Evolutionary conservation across 116 monocot species (phyloP).

Genomic region (Cymodocea nodosa): DNA sequence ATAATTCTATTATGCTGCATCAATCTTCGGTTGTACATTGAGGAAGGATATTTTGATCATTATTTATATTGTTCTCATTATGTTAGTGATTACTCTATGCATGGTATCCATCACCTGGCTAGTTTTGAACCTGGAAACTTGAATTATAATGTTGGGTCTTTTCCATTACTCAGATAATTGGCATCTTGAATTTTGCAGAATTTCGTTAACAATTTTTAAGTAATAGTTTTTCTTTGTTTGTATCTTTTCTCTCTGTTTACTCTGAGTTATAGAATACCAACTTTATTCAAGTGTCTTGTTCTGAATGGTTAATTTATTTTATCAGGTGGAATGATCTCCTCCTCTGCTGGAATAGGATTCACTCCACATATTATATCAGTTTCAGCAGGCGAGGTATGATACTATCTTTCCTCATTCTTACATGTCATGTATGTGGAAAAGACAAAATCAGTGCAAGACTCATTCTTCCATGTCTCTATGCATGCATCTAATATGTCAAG

Average conservation of each 20-base stretch:
- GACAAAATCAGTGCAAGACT: neutral
- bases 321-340: conserved; percentile 38
- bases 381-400: conserved; percentile 33
- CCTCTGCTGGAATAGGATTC: conserved; percentile 50
- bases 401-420: neutral
- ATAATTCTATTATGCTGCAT: too few species aligned
- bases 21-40: too few species aligned
- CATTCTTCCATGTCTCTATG: too few species aligned
- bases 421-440: neutral
- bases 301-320: neutral
- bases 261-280: too few species aligned
- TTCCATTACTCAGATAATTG: too few species aligned
- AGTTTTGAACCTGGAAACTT: too few species aligned
- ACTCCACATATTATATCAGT: conserved; percentile 57
- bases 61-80: neutral
- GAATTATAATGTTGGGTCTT: too few species aligned
- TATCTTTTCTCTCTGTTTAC: neutral
- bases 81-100: too few species aligned
- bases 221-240: neutral
- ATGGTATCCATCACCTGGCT: too few species aligned
- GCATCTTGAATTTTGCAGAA: neutral
- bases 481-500: too few species aligned
- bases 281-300: too few species aligned
- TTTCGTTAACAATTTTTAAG: neutral
- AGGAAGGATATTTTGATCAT: neutral